Base-by-base conservation (phyloP, 257 asterid species). In the Handroanthus guayacan region DNA sequence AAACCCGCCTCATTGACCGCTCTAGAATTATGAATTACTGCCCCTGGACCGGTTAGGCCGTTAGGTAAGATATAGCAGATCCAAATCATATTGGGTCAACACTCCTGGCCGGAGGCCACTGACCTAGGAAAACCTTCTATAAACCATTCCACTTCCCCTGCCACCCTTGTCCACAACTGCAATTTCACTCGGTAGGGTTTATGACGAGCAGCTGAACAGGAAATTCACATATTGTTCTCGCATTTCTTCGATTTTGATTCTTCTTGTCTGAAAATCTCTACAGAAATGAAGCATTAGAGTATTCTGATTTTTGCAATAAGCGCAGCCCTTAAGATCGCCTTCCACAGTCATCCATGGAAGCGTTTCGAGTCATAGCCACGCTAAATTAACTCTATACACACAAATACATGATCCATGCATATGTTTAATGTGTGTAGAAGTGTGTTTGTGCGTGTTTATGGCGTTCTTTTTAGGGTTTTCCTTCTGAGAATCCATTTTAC, bases 251-350 rank as follows among this genome's bases (percentile, higher is more conserved):
- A 43, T 17, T 65, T 6, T 9, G 12, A 17, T 65, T 41, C 6
- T 39, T 43, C 3, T 65, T 47, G 9, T 62, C 18, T 41, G 3
- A 5, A 1, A 4, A 14, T 16, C 31, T 25, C 31, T 14, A 52
- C 14, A 52, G 38, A 20, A 57, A 8, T 25, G 13, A 57, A 57
- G 37, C 14, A 13, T 57, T 0, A 14, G 48, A 62, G 11, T 14
- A 1, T 9, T 31, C 3, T 9, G 18, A 9, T 63, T 48, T 2
- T 16, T 8, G 3, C 11, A 0, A 37, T 9, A 12, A 6, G 97
- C 94, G 95, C 87, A 36, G 97, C 96, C 92, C 96, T 92, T 90
- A 89, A 92, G 97, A 90, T 92, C 96, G 97, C 95, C 97, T 92
- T 90, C 93, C 97, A 80, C 17, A 78, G 2, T 71, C 56, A 75